phyloP scores from a whole-genome alignment of 2,329 filamentous ascomycete genomes.

The Penicillium sp. region DNA sequence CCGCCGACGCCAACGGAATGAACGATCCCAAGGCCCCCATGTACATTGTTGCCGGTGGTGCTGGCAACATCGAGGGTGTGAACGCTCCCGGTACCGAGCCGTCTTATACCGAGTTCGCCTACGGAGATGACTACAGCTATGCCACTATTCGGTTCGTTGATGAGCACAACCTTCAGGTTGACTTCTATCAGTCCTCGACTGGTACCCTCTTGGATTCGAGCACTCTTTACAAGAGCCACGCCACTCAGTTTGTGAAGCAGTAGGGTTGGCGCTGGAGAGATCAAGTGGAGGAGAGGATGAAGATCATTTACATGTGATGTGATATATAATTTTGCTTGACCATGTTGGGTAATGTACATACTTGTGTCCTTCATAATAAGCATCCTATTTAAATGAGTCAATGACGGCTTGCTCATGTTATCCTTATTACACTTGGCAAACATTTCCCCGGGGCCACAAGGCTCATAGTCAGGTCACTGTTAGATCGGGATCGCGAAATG shows the following conservation, averaged over 20 bases:
- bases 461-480: not conserved
- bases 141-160: slow-evolving; percentile 57
- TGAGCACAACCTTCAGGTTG: slow-evolving; percentile 54
- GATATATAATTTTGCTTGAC: not conserved
- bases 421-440: not conserved
- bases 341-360: not conserved
- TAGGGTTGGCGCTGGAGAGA: not conserved
- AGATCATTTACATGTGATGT: not conserved
- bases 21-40: slow-evolving; percentile 60
- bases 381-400: not conserved
- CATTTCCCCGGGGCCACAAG: not conserved
- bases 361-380: too few relatives aligned
- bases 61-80: slow-evolving; percentile 63
- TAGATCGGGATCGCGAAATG: not conserved
- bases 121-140: slow-evolving; percentile 58
- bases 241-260: slow-evolving; percentile 60
- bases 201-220: slow-evolving; percentile 58
- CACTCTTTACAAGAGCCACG: slow-evolving; percentile 57
- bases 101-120: slow-evolving; percentile 48
- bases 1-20: slow-evolving; percentile 53
- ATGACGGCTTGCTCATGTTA: not conserved
- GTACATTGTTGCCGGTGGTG: slow-evolving; percentile 63
- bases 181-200: slow-evolving; percentile 58
- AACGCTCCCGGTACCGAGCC: slow-evolving; percentile 51
- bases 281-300: not conserved